Percentiles rank a stretch among this genome's conserved stretches.
phyloP scores from a whole-genome alignment of 495 filamentous ascomycete species.

The Niebla homalea region DNA sequence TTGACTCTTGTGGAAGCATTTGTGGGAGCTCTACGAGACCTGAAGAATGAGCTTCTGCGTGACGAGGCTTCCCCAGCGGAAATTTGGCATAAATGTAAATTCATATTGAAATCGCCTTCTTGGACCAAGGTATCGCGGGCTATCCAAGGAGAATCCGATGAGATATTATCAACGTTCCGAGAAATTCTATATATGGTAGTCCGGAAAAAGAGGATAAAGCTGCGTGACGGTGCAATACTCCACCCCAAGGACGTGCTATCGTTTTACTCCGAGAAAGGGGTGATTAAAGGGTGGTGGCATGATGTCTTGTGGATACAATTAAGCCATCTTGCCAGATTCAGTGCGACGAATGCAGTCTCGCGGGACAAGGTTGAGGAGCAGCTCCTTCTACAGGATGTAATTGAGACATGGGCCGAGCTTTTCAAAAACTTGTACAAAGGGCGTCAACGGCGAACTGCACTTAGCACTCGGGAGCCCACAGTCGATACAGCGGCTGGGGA shows the following conservation, averaged over 20 bases:
- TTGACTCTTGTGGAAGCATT: too few species aligned
- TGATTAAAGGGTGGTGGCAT: slow-evolving; percentile 10
- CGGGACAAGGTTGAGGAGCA: background rate
- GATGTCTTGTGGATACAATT: slow-evolving; percentile 9
- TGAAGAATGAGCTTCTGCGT: background rate
- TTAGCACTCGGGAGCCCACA: background rate
- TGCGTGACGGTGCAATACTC: background rate
- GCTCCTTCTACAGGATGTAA: background rate
- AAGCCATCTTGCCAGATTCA: background rate
- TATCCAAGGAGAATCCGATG: background rate
- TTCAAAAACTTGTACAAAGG: background rate
- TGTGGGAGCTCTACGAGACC: background rate
- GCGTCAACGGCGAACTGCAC: background rate
- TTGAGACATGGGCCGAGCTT: slow-evolving; percentile 1
- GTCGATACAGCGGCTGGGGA: background rate
- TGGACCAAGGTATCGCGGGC: background rate
- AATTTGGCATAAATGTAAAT: slow-evolving; percentile 1
- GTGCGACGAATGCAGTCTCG: background rate
- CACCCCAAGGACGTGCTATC: slow-evolving; percentile 6
- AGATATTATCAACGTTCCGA: background rate
- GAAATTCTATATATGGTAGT: slow-evolving; percentile 5
- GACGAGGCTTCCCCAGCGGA: background rate
- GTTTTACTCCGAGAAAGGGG: slow-evolving; percentile 3
- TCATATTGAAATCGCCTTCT: slow-evolving; percentile 2
- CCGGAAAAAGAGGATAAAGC: background rate